phyloP scores from a whole-genome alignment of 495 filamentous ascomycete genomes.

The Penicillium antarcticum region DNA sequence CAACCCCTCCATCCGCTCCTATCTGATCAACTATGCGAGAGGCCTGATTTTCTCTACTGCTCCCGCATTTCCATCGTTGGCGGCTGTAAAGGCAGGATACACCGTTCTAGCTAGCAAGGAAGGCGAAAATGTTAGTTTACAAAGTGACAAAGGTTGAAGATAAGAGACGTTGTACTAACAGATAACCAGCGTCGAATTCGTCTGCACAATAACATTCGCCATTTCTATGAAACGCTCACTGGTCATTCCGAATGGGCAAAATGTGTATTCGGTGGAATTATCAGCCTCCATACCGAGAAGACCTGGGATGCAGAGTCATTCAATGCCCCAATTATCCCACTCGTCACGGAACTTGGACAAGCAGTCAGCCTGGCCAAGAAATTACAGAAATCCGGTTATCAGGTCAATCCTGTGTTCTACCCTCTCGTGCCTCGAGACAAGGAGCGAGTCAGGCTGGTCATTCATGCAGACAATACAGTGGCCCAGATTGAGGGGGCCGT shows the following conservation, averaged over 20 bases:
- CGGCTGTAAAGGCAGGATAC: slow-evolving; percentile 30
- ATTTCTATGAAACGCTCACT: background rate
- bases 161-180: no score
- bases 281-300: no score
- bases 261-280: no score
- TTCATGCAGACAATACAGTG: background rate
- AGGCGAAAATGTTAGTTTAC: background rate
- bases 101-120: slow-evolving; percentile 17
- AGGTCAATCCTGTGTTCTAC: background rate
- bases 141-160: no score
- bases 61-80: slow-evolving; percentile 29
- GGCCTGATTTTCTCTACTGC: slow-evolving; percentile 33
- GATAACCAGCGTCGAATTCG: background rate
- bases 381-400: background rate
- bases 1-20: slow-evolving; percentile 8
- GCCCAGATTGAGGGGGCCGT: background rate
- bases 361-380: background rate
- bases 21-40: slow-evolving; percentile 33
- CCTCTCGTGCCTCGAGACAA: background rate
- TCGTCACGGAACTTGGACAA: background rate
- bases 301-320: background rate
- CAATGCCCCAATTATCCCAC: background rate
- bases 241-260: no score
- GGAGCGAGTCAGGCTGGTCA: background rate
- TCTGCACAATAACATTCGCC: background rate